Evolutionary conservation across 768 basidiomycete species (phyloP).

Genomic region (Ramaria sp.): DNA sequence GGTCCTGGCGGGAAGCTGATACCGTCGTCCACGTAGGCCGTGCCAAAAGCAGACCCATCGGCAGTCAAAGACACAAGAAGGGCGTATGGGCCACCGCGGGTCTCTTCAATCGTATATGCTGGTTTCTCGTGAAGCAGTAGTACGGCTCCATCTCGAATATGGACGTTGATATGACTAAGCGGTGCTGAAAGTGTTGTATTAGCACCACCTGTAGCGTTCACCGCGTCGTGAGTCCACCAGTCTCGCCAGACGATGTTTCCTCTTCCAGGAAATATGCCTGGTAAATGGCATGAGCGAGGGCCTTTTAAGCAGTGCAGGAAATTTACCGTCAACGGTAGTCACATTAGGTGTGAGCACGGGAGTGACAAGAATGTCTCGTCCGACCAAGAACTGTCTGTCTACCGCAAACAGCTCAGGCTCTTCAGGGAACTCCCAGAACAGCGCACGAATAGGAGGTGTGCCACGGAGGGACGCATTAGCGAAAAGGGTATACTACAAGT

Average conservation of each 20-base stretch:
- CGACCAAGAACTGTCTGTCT: constrained; percentile 64
- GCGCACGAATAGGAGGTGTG: constrained; percentile 61
- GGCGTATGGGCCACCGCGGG: constrained; percentile 47
- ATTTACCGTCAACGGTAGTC: constrained; percentile 51
- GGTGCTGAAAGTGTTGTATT: constrained; percentile 51
- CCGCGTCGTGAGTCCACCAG: constrained; percentile 57
- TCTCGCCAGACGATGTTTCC: constrained; percentile 55
- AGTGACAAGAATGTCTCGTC: constrained; percentile 60
- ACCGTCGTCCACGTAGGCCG: constrained; percentile 64
- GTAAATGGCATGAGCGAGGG: not conserved
- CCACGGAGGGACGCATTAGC: constrained; percentile 54
- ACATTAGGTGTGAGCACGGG: constrained; percentile 64
- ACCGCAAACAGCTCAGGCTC: constrained; percentile 53
- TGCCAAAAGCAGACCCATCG: constrained; percentile 42
- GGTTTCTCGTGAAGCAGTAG: constrained; percentile 53
- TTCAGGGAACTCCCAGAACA: constrained; percentile 72
- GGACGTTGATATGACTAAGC: constrained; percentile 66
- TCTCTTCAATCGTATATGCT: constrained; percentile 59
- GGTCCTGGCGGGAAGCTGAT: constrained; percentile 48
- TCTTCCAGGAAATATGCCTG: constrained; percentile 58
- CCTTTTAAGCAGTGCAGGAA: not conserved
- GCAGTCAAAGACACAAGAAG: constrained; percentile 47
- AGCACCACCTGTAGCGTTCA: constrained; percentile 30
- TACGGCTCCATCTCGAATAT: constrained; percentile 59
- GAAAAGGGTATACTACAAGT: constrained; percentile 55